Base-by-base conservation (phyloP, 176 grass and related monocot genomes). In the Saccharum spontaneum region DNA sequence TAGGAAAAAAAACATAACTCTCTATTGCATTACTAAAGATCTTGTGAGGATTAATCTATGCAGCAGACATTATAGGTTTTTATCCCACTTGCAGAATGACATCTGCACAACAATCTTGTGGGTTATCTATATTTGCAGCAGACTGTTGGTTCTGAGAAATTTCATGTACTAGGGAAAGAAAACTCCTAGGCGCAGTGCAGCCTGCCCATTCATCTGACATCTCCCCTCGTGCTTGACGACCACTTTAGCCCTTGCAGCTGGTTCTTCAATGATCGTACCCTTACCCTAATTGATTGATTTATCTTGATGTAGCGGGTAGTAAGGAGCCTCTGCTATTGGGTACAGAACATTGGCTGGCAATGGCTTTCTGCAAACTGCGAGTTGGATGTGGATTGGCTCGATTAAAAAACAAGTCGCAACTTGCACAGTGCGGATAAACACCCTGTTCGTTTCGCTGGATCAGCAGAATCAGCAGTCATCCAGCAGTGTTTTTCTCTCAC, bases 201-300 rank as follows among this genome's bases (percentile, higher is more conserved):
- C 8, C 10, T 26, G 36, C 28, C 14, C 64, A 0, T 41, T 9
- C 64, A 24, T 61, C 28, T 62, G 8, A 22, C 38, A 46, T 39
- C 22, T 70, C 8, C 64, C 50, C 80, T 88, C 36, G 54, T 83
- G 30, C 31, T 72, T 83, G 11, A 88, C 50, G 72, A 49, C 14
- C 37, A 37, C 36, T 33, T 23, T 41, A 14, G 46, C 4, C 14
- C 3, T 15, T 49, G 39, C 73, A 76, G 48, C 49, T 80, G 26
- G 18, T 50, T n/a, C 13, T 67, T 36, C 28, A 20, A 69, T 77
- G 46, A 69, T 76, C 62, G 6, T 69, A 12, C 40, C 7, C 55
- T 73, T 61, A 23, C 20, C 22, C 57, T 60, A 23, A 60, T 60
- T 59, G 26, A 57, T 45, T 24, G 23, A 23, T 81, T 75, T 37